Conservation (phyloP, 1,284 basidiomycete species). For the Ceratobasidium sp. region DNA sequence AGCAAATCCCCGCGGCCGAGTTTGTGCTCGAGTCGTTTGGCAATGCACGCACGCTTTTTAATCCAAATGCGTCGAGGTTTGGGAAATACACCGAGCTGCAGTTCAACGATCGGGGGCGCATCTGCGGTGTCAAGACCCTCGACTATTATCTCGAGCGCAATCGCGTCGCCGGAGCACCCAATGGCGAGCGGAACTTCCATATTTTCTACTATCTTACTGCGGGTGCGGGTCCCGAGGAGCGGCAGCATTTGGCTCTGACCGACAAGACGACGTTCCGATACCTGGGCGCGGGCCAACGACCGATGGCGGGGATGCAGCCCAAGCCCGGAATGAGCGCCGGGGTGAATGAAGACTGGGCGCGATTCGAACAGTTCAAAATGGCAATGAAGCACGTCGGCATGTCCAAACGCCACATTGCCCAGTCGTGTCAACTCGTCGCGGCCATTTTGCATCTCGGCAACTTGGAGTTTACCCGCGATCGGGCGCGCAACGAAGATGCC, state of each 20-base stretch:
- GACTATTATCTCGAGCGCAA: slow-evolving; percentile 96
- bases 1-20: slow-evolving; percentile 89
- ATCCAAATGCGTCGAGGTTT: slow-evolving; percentile 89
- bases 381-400: slow-evolving; percentile 93
- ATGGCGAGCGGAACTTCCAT: slow-evolving; percentile 94
- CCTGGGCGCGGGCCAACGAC: slow-evolving; percentile 69
- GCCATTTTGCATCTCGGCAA: slow-evolving; percentile 97
- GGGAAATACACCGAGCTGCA: slow-evolving; percentile 95
- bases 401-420: slow-evolving; percentile 90
- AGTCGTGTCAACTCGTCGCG: slow-evolving; percentile 92
- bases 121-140: slow-evolving; percentile 91
- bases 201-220: slow-evolving; percentile 96
- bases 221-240: slow-evolving; percentile 86
- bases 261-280: slow-evolving; percentile 84
- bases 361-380: slow-evolving; percentile 91
- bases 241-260: slow-evolving; percentile 81
- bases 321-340: slow-evolving; percentile 40
- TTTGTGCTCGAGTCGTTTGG: slow-evolving; percentile 95
- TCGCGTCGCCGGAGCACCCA: slow-evolving; percentile 78
- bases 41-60: slow-evolving; percentile 86
- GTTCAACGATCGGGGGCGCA: slow-evolving; percentile 86
- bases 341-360: slow-evolving; percentile 69
- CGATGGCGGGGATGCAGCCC: slow-evolving; percentile 52
- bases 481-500: slow-evolving; percentile 82
- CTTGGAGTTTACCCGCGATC: slow-evolving; percentile 89